These are phyloP conservation scores for Trypanosoma theileri DNA, from an alignment of 208 protist genomes.

Conservation along the genomic window DNA sequence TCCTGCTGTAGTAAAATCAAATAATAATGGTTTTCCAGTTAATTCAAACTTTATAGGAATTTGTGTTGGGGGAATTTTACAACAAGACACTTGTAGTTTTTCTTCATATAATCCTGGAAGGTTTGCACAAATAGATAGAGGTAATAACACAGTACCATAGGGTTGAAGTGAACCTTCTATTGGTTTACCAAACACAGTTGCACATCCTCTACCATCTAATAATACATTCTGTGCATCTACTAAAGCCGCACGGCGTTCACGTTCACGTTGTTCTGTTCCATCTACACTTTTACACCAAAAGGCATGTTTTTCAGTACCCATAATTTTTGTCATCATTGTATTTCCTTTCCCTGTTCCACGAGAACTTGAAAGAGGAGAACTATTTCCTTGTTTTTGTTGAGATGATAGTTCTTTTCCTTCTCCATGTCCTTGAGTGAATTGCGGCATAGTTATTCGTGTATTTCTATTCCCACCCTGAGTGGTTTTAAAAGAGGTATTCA, in stretches of 20 bases:
- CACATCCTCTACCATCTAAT: constrained; percentile 75
- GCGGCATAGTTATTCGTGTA: too few relatives aligned
- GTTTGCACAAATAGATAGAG: constrained; percentile 55
- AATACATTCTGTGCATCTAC: constrained; percentile 60
- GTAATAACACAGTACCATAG: constrained; percentile 35
- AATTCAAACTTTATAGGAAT: constrained; percentile 67
- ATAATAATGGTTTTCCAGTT: constrained; percentile 72
- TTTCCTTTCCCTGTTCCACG: not conserved
- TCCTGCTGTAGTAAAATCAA: constrained; percentile 79
- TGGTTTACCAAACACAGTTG: constrained; percentile 34
- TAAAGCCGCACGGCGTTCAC: constrained; percentile 47
- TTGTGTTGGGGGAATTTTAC: constrained; percentile 39
- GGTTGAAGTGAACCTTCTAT: constrained; percentile 28
- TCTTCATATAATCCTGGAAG: constrained; percentile 81
- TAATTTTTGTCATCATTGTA: not conserved
- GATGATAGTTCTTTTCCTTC: not conserved
- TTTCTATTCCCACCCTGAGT: not conserved
- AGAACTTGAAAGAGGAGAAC: not conserved
- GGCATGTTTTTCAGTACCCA: constrained; percentile 16
- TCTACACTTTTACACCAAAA: constrained; percentile 77
- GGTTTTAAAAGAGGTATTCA: not conserved
- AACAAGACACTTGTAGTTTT: constrained; percentile 56
- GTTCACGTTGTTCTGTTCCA: constrained; percentile 55
- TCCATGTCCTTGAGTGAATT: too few relatives aligned
- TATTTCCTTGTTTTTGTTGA: not conserved